Evolutionary conservation across 192 early-diverging fungal genomes (phyloP), one percentile per base, ranked within the genome.

Genomic region (Umbelopsis isabellina): DNA sequence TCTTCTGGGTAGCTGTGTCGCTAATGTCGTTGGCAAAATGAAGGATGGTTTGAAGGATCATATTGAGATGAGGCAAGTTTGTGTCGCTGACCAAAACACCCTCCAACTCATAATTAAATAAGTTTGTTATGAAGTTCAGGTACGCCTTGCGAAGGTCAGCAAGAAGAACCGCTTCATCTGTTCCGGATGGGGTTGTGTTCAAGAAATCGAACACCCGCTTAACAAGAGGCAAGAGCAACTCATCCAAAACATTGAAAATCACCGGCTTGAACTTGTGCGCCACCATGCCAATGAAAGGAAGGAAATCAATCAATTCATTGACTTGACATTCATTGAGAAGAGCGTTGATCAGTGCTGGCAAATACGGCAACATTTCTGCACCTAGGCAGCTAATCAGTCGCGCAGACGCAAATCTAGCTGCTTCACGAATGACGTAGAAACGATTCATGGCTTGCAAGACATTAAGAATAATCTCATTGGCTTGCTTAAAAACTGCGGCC

Each of bases 191-290:
- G 1, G 89, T 84, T 76, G 93, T 91, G 73, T 94, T 92, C 46
- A 97, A 82, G 68, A 94, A 94, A 46, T 83, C 84, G 72, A 94
- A 95, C 27, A 96, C 92, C 51, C 91, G 90, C 66, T 91, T 89
- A 4, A 94, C 82, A 22, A 97, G 80, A 1, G 95, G 94, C 27
- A 89, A 79, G 61, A 95, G 76, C 33, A 97, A 77, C 68, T 93
- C 90, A 78, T 91, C 84, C 73, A 94, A 69, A 51, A 91, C 86
- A 25, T 85, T 82, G 65, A 83, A 79, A 58, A 93, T 88, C 53
- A 83, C 80, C 18, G 86, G 81, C 85, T 95, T 94, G 82, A 94
- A 97, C 79, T 97, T 96, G 83, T 94, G 90, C n/a, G 92, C 89
- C 58, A 95, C 81, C 61, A 90, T 83, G 15, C 87, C 88, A 61